These are phyloP conservation scores for Aspergillus biplanus DNA, from an alignment of 495 filamentous ascomycete genomes.

Conservation along the genomic window DNA sequence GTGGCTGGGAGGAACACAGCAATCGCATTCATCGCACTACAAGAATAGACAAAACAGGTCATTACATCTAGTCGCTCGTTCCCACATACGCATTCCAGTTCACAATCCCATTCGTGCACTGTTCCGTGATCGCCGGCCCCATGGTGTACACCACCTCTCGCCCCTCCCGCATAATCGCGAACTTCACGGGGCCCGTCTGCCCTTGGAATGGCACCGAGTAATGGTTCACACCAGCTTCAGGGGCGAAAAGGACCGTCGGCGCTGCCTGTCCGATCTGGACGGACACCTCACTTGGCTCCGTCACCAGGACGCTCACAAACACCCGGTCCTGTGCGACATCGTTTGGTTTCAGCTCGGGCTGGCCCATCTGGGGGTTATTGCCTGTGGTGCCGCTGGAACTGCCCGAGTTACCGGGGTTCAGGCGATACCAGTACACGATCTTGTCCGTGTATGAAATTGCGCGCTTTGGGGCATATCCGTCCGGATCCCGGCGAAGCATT, in stretches of 20 bases:
- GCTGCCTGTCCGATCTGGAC: slow-evolving; percentile 53
- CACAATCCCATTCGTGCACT: slow-evolving; percentile 52
- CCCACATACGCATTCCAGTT: slow-evolving; percentile 55
- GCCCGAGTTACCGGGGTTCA: slow-evolving; percentile 40
- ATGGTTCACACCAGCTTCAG: slow-evolving; percentile 53
- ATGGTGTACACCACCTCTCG: slow-evolving; percentile 27
- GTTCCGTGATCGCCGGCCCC: slow-evolving; percentile 54
- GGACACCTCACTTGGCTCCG: slow-evolving; percentile 41
- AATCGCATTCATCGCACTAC: background rate
- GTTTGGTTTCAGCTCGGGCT: slow-evolving; percentile 28
- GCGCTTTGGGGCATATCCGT: slow-evolving; percentile 14
- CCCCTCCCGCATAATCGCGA: slow-evolving; percentile 49
- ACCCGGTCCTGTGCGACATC: slow-evolving; percentile 38
- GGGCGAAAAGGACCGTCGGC: slow-evolving; percentile 42
- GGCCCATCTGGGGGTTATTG: slow-evolving; percentile 38
- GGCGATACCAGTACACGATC: slow-evolving; percentile 68
- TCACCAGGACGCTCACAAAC: slow-evolving; percentile 36
- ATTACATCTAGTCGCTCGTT: slow-evolving; percentile 29
- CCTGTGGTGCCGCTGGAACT: slow-evolving; percentile 43
- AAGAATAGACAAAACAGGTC: background rate
- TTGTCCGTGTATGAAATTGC: slow-evolving; percentile 39
- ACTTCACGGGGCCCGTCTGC: slow-evolving; percentile 52
- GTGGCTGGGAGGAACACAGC: slow-evolving; percentile 1
- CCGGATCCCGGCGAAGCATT: slow-evolving; percentile 21
- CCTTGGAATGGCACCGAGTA: slow-evolving; percentile 54